These are phyloP conservation scores for Kwoniella bestiolae DNA, from an alignment of 768 basidiomycete genomes.

Conservation along the genomic window DNA sequence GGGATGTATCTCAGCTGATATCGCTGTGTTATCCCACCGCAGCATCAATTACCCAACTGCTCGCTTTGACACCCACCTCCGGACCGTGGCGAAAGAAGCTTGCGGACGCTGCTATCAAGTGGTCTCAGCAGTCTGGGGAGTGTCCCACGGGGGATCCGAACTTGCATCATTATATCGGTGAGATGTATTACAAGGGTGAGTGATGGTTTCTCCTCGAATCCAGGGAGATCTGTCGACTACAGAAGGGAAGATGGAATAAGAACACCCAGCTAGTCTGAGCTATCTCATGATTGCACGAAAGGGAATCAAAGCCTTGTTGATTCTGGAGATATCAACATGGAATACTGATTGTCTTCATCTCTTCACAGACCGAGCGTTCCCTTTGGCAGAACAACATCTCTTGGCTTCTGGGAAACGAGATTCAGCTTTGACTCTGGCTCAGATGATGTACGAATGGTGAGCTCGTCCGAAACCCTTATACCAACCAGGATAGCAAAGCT, in stretches of 20 bases:
- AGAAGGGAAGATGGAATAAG: too few relatives aligned
- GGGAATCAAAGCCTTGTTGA: too few relatives aligned
- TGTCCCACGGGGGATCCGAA: conserved; percentile 85
- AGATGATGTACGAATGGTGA: conserved; percentile 83
- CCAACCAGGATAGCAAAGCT: not conserved
- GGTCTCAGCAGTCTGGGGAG: conserved; percentile 78
- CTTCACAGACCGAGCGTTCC: conserved; percentile 71
- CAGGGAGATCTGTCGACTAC: not conserved
- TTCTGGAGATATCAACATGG: not conserved
- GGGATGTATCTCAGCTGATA: not conserved
- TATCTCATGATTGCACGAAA: too few relatives aligned
- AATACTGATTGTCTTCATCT: not conserved
- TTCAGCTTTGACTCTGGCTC: conserved; percentile 80
- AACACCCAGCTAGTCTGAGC: too few relatives aligned
- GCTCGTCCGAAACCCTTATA: conserved; percentile 6
- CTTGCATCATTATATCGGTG: conserved; percentile 87
- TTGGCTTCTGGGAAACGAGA: conserved; percentile 86
- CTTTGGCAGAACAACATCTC: conserved; percentile 77
- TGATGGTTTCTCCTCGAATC: not conserved
- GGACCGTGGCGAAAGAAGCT: conserved; percentile 90
- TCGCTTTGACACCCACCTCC: conserved; percentile 76
- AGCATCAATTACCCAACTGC: conserved; percentile 89
- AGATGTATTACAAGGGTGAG: conserved; percentile 63
- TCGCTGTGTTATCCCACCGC: conserved; percentile 3
- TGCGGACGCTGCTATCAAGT: conserved; percentile 80